phyloP scores from a whole-genome alignment of 371 early-diverging fungal genomes.

The Syncephalastrum sp. region DNA sequence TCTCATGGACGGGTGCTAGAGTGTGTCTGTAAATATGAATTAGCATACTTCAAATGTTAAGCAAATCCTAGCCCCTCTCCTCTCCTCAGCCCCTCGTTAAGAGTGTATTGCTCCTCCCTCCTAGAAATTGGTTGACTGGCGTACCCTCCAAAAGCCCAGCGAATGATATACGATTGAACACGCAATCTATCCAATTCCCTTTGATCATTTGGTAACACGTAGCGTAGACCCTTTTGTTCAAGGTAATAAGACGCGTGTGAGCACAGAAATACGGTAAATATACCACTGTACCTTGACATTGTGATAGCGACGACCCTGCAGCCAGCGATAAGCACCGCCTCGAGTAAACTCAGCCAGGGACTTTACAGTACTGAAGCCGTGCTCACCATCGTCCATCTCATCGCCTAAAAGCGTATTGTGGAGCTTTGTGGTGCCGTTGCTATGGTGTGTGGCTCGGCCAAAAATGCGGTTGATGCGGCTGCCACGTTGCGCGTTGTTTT shows the following conservation, averaged over 20 bases:
- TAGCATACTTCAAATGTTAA: not conserved
- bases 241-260: not conserved
- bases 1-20: constrained; percentile 17
- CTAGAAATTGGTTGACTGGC: no score
- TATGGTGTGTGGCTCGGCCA: not conserved
- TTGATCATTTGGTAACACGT: constrained; percentile 25
- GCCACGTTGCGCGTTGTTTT: no score
- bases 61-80: no score
- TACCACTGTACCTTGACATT: constrained; percentile 2
- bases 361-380: not conserved
- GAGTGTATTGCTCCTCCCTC: no score
- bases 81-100: no score
- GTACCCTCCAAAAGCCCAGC: constrained; percentile 37
- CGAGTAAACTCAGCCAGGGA: constrained; percentile 19
- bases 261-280: not conserved
- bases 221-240: constrained; percentile 3
- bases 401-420: not conserved
- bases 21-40: constrained; percentile 10
- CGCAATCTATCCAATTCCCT: constrained; percentile 26
- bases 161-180: constrained; percentile 24
- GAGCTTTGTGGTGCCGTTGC: not conserved
- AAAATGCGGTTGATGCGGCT: no score
- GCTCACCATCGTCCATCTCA: not conserved
- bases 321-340: constrained; percentile 30
- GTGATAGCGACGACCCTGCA: constrained; percentile 21